phyloP scores from a whole-genome alignment of 2,329 filamentous ascomycete species.

The Fusarium scirpi region DNA sequence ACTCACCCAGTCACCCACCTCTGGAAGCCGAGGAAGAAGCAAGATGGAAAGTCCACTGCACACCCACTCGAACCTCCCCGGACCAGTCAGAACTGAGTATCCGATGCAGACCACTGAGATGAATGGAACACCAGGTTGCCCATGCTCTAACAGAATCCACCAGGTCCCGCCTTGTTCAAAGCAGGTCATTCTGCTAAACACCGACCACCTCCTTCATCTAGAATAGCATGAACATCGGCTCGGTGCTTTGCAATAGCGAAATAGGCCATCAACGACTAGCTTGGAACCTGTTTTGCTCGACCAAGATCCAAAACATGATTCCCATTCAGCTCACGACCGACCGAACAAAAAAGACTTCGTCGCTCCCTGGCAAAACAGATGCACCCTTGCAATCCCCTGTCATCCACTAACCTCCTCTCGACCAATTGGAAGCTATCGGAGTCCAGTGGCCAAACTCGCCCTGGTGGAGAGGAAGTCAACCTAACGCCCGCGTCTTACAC shows the following conservation, averaged over 20 bases:
- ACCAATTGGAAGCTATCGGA: constrained; percentile 32
- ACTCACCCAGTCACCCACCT: constrained; percentile 9
- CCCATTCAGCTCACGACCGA: constrained; percentile 21
- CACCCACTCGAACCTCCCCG: constrained; percentile 36
- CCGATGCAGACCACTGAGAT: constrained; percentile 18
- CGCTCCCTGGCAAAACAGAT: constrained; percentile 30
- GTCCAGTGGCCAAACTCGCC: constrained; percentile 33
- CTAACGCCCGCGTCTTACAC: constrained; percentile 39
- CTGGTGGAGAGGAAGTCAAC: constrained; percentile 31
- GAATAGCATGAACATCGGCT: constrained; percentile 33
- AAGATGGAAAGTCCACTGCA: constrained; percentile 45
- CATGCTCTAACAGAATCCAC: constrained; percentile 32
- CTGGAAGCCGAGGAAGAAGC: constrained; percentile 47
- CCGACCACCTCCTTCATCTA: constrained; percentile 47
- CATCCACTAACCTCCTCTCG: constrained; percentile 14
- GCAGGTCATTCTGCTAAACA: constrained; percentile 38
- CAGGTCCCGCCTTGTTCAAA: constrained; percentile 34
- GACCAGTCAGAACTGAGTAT: constrained; percentile 16
- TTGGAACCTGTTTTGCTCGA: neutral
- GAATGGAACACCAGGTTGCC: constrained; percentile 33
- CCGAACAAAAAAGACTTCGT: neutral
- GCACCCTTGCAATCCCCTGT: constrained; percentile 26
- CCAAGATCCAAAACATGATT: constrained; percentile 7
- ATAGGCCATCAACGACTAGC: constrained; percentile 9
- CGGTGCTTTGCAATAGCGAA: constrained; percentile 10